Evolutionary conservation across 371 early-diverging fungal genomes (phyloP).

Genomic region (Mortierella sp.): DNA sequence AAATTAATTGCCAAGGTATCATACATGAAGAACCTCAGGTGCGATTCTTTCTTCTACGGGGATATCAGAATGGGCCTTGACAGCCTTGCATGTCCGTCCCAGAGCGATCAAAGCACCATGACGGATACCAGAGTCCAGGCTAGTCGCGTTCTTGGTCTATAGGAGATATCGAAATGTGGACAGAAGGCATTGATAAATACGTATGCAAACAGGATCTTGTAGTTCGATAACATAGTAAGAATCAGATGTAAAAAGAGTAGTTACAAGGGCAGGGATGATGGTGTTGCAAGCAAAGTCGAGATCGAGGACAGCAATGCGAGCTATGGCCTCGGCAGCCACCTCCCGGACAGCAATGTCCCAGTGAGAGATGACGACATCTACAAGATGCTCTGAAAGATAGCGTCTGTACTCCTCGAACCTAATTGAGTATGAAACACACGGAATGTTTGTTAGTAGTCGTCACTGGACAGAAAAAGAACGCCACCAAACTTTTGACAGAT

Average conservation of each 20-base stretch:
- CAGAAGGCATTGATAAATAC: background rate
- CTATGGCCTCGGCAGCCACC: slow-evolving; percentile 81
- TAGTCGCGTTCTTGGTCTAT: slow-evolving; percentile 71
- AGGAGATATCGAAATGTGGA: background rate
- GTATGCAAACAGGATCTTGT: background rate
- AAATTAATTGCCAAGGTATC: background rate
- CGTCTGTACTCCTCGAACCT: slow-evolving; percentile 84
- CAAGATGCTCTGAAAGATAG: slow-evolving; percentile 81
- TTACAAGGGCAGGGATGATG: slow-evolving; percentile 66
- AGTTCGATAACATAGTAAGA: background rate
- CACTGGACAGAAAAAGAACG: background rate
- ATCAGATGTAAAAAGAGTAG: background rate
- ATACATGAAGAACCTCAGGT: slow-evolving; percentile 29
- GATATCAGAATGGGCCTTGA: slow-evolving; percentile 27
- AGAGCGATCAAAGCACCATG: slow-evolving; percentile 85
- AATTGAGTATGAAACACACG: background rate
- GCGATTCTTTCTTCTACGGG: slow-evolving; percentile 37
- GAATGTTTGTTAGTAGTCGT: background rate
- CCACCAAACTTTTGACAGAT: too few species aligned
- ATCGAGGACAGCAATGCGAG: slow-evolving; percentile 71
- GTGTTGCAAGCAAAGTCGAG: slow-evolving; percentile 67
- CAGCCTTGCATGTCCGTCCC: slow-evolving; percentile 79
- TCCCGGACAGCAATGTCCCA: slow-evolving; percentile 92
- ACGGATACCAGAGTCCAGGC: slow-evolving; percentile 75
- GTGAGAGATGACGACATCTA: slow-evolving; percentile 74